Percentiles rank a stretch among this genome's conserved stretches.
These are phyloP conservation scores for Phaeophleospora eucalypticola DNA, from an alignment of 2,329 filamentous ascomycete genomes.

Conservation along the genomic window DNA sequence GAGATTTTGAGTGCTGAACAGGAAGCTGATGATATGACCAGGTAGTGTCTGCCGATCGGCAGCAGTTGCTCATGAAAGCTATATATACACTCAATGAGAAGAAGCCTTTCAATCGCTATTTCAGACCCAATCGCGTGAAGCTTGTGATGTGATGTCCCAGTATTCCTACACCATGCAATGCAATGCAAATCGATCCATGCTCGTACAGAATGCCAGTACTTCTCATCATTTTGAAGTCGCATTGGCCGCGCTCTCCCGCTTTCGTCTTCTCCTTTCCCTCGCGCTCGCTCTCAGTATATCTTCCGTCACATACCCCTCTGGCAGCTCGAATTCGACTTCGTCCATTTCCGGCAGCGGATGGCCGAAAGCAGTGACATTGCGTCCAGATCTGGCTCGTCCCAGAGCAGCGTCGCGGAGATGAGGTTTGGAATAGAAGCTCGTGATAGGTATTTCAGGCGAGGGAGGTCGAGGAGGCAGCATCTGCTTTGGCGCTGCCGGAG, in stretches of 20 bases:
- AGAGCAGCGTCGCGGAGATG: constrained; percentile 76
- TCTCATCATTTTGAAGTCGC: not conserved
- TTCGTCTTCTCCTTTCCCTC: constrained; percentile 59
- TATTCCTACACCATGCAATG: not conserved
- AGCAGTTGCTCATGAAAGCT: too few species aligned
- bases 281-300: constrained; percentile 53
- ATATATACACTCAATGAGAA: not conserved
- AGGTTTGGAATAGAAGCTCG: constrained; percentile 79
- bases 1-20: too few species aligned
- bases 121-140: not conserved
- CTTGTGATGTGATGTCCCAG: not conserved
- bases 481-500: constrained; percentile 26
- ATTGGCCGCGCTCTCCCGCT: constrained; percentile 45
- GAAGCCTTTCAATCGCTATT: not conserved
- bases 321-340: constrained; percentile 70
- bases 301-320: constrained; percentile 56
- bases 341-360: constrained; percentile 69
- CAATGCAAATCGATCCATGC: not conserved
- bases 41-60: too few species aligned
- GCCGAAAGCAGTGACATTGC: constrained; percentile 76
- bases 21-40: too few species aligned
- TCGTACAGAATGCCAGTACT: not conserved
- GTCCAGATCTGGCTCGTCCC: constrained; percentile 65
- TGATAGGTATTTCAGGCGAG: constrained; percentile 50
- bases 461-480: constrained; percentile 22